Evolutionary conservation across 2,329 filamentous ascomycete genomes (phyloP).

Genomic region (Graphilbum sp.): DNA sequence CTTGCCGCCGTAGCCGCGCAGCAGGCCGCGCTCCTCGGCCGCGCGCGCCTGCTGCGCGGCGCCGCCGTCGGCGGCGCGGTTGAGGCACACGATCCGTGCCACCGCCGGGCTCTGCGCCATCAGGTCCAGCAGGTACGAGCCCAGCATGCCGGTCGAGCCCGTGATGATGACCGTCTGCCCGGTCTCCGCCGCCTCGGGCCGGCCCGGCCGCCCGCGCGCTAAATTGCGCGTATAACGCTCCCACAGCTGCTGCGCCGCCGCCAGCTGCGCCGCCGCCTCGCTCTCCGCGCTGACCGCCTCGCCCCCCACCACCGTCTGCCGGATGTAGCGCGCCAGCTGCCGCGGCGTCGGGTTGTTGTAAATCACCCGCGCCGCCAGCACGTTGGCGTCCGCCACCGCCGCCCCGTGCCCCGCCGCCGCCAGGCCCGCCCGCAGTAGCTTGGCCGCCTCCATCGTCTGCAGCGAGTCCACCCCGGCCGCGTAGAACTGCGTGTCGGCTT

Average conservation of each 20-base stretch:
- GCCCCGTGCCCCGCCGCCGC: too few relatives aligned
- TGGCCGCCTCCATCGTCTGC: constrained; percentile 21
- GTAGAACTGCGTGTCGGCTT: constrained; percentile 15
- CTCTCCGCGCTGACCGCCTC: not conserved
- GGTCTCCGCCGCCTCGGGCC: constrained; percentile 12
- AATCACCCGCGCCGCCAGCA: constrained; percentile 21
- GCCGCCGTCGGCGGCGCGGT: constrained; percentile 25
- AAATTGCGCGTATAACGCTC: constrained; percentile 20
- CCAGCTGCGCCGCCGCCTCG: constrained; percentile 2
- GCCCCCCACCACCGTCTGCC: not conserved
- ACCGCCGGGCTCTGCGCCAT: constrained; percentile 15
- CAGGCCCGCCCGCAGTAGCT: constrained; percentile 19
- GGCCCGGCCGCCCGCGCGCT: constrained; percentile 10
- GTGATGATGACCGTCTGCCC: constrained; percentile 27
- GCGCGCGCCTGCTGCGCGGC: constrained; percentile 19
- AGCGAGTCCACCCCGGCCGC: constrained; percentile 22
- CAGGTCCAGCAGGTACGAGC: constrained; percentile 27
- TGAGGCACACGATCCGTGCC: constrained; percentile 27
- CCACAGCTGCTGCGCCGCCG: constrained; percentile 18
- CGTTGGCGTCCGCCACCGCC: constrained; percentile 17
- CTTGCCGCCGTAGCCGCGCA: not conserved
- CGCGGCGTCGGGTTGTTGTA: constrained; percentile 21
- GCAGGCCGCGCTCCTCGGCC: constrained; percentile 7
- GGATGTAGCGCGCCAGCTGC: constrained; percentile 19
- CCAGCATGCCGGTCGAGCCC: constrained; percentile 31